A percentile compares a stretch with the other conserved stretches of the same genome.
Evolutionary conservation across 192 early-diverging fungal genomes (phyloP).

Genomic region (Backusella tuberculispora): DNA sequence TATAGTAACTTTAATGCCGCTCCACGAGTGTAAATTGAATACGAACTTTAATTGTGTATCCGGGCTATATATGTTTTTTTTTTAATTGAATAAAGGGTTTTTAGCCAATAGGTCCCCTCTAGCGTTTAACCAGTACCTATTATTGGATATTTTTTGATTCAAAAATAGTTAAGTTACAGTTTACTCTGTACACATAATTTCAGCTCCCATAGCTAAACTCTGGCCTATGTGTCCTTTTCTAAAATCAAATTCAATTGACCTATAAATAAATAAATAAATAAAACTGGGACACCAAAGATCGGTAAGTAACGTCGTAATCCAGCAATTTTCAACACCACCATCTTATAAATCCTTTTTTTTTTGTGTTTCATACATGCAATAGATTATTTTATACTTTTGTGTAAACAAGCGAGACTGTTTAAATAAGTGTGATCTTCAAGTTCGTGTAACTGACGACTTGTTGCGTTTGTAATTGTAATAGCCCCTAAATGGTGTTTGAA

Average conservation of each 20-base stretch:
- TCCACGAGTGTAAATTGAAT: not conserved
- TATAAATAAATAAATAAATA: not conserved
- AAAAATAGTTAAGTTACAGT: not conserved
- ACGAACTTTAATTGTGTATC: not conserved
- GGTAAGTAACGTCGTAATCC: not conserved
- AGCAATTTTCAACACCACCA: not conserved
- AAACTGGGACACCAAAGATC: not conserved
- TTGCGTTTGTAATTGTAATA: constrained; percentile 1
- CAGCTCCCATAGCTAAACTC: no score
- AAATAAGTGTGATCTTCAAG: not conserved
- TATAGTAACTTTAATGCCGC: constrained; percentile 8
- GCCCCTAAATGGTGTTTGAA: constrained; percentile 1
- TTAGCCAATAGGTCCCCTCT: not conserved
- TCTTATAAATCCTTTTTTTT: not conserved
- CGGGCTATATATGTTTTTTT: not conserved
- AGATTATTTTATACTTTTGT: not conserved
- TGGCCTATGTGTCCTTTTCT: not conserved
- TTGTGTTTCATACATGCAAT: not conserved
- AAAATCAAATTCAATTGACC: no score
- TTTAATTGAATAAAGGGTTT: not conserved
- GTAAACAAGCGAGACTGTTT: not conserved
- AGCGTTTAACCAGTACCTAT: not conserved
- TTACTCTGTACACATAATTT: not conserved
- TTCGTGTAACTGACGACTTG: not conserved
- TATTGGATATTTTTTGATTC: not conserved